Percentiles rank a stretch among this genome's conserved stretches.
phyloP scores from a whole-genome alignment of 2,329 filamentous ascomycete species.

The Fusarium sp. region DNA sequence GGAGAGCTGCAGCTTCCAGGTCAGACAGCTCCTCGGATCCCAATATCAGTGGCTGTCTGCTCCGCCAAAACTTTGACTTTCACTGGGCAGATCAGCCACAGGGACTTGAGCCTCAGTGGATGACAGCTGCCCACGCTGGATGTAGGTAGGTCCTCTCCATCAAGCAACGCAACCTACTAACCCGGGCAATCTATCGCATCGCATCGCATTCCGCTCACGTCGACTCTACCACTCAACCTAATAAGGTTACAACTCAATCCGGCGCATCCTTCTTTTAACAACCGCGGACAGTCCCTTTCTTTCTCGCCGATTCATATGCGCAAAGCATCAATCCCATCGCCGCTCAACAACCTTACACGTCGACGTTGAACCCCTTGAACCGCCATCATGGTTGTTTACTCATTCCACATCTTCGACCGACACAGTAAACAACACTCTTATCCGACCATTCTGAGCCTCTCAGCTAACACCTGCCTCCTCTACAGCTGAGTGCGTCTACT shows the following conservation, averaged over 20 bases:
- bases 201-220: slow-evolving; percentile 8
- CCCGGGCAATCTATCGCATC: slow-evolving; percentile 1
- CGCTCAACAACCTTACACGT: not conserved
- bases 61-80: slow-evolving; percentile 19
- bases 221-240: not conserved
- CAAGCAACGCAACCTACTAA: not conserved
- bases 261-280: not conserved
- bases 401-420: slow-evolving; percentile 98
- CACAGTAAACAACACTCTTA: slow-evolving; percentile 76
- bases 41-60: slow-evolving; percentile 1
- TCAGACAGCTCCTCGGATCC: not conserved
- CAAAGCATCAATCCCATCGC: not conserved
- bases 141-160: slow-evolving; percentile 4
- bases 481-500: slow-evolving; percentile 97
- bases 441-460: not conserved
- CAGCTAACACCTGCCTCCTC: slow-evolving; percentile 26
- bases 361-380: slow-evolving; percentile 10
- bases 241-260: not conserved
- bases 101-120: slow-evolving; percentile 26
- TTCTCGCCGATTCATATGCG: not conserved
- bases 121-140: not conserved
- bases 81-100: slow-evolving; percentile 11
- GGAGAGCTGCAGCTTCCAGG: not conserved
- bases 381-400: slow-evolving; percentile 86
- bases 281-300: not conserved